Conservation (phyloP, 139 green algal genomes). For the Eudorina sp. region DNA sequence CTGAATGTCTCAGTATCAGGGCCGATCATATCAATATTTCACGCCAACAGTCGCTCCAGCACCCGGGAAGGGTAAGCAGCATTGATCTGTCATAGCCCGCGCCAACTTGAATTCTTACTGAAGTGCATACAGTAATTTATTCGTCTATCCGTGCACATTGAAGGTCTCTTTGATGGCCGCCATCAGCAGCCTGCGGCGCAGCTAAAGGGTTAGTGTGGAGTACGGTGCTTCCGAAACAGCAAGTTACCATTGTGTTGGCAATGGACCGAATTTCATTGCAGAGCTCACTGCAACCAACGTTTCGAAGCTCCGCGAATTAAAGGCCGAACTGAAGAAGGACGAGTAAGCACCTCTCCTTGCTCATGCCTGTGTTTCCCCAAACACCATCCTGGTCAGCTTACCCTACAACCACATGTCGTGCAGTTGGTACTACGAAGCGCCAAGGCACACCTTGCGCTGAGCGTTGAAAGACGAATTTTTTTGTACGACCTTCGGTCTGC, state of each 20-base stretch:
- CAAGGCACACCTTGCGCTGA: constrained; percentile 60
- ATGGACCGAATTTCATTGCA: neutral
- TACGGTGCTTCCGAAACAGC: neutral
- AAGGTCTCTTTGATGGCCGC: neutral
- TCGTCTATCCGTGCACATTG: neutral
- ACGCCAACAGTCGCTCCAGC: constrained; percentile 4
- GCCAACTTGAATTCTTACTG: neutral
- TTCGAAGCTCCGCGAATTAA: constrained; percentile 24
- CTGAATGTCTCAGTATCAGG: constrained; percentile 34
- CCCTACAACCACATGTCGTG: neutral
- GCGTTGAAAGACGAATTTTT: no score
- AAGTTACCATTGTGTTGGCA: no score
- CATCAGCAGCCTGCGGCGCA: constrained; percentile 30
- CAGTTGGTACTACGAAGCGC: constrained; percentile 82
- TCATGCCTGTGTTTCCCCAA: neutral
- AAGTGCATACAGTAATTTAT: neutral
- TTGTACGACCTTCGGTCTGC: no score
- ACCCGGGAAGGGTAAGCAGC: neutral
- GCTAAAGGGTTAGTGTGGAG: neutral
- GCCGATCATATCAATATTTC: constrained; percentile 4
- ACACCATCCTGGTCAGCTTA: neutral
- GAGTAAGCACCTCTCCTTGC: constrained; percentile 32
- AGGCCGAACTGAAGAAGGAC: constrained; percentile 30
- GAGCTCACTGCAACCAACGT: constrained; percentile 29
- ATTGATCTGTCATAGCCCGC: neutral